Evolutionary conservation across 2,329 filamentous ascomycete species (phyloP).

Genomic region (Fusarium buharicum): DNA sequence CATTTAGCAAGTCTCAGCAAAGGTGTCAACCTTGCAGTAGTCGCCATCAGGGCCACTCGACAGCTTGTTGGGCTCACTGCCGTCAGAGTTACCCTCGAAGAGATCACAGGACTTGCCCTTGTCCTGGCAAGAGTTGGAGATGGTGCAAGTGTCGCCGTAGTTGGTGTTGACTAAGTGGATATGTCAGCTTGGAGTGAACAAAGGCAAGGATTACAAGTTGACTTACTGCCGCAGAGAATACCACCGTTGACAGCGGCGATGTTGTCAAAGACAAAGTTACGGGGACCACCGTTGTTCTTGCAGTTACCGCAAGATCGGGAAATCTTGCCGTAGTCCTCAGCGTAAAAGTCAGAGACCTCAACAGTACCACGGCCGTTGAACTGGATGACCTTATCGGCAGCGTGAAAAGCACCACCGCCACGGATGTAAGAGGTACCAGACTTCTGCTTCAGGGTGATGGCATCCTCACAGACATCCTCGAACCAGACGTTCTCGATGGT

Average conservation of each 20-base stretch:
- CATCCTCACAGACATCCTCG: conserved; percentile 54
- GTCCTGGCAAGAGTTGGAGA: conserved; percentile 38
- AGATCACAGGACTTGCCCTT: conserved; percentile 36
- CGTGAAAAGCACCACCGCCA: conserved; percentile 57
- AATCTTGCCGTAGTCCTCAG: conserved; percentile 58
- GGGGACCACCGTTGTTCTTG: conserved; percentile 34
- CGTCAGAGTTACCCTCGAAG: conserved; percentile 34
- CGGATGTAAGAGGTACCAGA: conserved; percentile 54
- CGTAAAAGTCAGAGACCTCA: conserved; percentile 44
- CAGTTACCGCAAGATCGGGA: conserved; percentile 59
- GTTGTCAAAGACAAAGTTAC: conserved; percentile 33
- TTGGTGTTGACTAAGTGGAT: conserved; percentile 33
- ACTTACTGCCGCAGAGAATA: conserved; percentile 38
- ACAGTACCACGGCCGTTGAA: conserved; percentile 56
- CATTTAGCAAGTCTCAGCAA: conserved; percentile 31
- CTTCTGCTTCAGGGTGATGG: conserved; percentile 52
- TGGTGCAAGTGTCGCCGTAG: conserved; percentile 42
- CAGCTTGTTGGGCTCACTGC: conserved; percentile 35
- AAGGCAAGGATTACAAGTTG: too few relatives aligned
- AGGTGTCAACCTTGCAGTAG: conserved; percentile 29
- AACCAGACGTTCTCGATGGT: conserved; percentile 55
- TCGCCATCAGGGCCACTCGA: conserved; percentile 33
- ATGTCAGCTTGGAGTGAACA: background rate
- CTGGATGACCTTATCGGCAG: conserved; percentile 55
- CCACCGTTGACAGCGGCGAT: conserved; percentile 38